A percentile compares a stretch with the other conserved stretches of the same genome.
phyloP scores from a whole-genome alignment of 192 early-diverging fungal genomes.

The Rhizophagus sp. region DNA sequence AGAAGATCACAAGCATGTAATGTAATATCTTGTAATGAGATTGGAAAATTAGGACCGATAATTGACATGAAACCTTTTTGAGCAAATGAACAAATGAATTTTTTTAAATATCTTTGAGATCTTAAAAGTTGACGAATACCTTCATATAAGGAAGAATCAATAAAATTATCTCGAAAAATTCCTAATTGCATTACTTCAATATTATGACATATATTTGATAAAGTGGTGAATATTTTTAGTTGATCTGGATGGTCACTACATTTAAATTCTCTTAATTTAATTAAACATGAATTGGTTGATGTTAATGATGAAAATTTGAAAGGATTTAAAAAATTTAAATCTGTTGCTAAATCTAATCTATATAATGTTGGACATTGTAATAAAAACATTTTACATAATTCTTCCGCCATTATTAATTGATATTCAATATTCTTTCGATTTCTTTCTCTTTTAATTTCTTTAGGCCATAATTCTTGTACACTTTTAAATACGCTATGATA shows the following conservation, averaged over 20 bases:
- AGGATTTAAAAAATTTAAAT: neutral
- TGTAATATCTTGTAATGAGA: neutral
- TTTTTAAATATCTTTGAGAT: neutral
- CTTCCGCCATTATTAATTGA: neutral
- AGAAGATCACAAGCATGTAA: neutral
- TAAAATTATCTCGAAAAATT: neutral
- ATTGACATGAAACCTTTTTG: neutral
- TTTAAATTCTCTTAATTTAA: neutral
- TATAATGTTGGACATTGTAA: neutral
- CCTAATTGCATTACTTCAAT: neutral
- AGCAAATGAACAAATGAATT: neutral
- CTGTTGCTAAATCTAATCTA: neutral
- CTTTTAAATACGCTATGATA: neutral
- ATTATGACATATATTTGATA: neutral
- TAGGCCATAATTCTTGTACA: neutral
- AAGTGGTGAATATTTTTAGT: neutral
- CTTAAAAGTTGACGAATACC: neutral
- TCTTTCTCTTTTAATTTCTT: neutral
- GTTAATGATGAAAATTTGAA: neutral
- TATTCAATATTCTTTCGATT: neutral
- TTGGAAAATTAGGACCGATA: neutral
- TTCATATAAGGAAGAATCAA: neutral
- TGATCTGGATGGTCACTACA: neutral
- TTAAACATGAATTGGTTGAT: neutral
- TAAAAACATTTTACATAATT: neutral